phyloP scores from a whole-genome alignment of 805 yeast species.

The Candida yuanshanica region DNA sequence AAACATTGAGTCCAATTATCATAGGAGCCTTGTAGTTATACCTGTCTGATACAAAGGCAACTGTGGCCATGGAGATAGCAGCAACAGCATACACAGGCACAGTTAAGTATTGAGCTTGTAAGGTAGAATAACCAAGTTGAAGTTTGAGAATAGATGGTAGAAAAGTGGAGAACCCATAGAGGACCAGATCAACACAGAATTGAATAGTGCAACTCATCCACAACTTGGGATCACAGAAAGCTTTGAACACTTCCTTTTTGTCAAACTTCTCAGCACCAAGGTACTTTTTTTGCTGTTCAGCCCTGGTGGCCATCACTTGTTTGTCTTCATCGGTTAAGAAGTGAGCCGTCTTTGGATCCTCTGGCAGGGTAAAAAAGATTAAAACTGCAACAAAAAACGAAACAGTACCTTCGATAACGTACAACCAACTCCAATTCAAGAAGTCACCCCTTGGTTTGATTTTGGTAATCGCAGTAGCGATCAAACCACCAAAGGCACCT shows the following conservation, averaged over 20 bases:
- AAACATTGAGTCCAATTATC: conserved; percentile 21
- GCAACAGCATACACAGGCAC: conserved; percentile 35
- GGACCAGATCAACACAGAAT: conserved; percentile 32
- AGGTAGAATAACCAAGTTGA: conserved; percentile 17
- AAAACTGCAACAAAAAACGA: conserved; percentile 25
- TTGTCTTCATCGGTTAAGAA: conserved; percentile 29
- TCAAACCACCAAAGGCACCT: conserved; percentile 41
- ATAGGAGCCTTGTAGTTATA: conserved; percentile 29
- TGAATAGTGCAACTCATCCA: conserved; percentile 29
- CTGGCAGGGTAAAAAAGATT: conserved; percentile 29
- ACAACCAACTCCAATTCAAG: conserved; percentile 35
- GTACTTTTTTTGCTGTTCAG: conserved; percentile 18
- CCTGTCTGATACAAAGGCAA: conserved; percentile 27
- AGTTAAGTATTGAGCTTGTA: conserved; percentile 34
- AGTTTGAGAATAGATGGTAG: conserved; percentile 33
- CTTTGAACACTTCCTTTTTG: conserved; percentile 27
- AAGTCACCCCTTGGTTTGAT: conserved; percentile 23
- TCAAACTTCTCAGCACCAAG: conserved; percentile 26
- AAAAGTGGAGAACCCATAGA: conserved; percentile 37
- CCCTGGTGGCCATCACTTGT: conserved; percentile 23
- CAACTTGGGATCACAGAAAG: conserved; percentile 31
- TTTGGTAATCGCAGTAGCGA: conserved; percentile 30
- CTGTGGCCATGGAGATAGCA: conserved; percentile 23
- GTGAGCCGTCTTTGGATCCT: conserved; percentile 25
- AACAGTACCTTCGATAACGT: conserved; percentile 34